A percentile compares a stretch with the other conserved stretches of the same genome.
phyloP scores from a whole-genome alignment of 306 rosid genomes.

The Prunus armeniaca region DNA sequence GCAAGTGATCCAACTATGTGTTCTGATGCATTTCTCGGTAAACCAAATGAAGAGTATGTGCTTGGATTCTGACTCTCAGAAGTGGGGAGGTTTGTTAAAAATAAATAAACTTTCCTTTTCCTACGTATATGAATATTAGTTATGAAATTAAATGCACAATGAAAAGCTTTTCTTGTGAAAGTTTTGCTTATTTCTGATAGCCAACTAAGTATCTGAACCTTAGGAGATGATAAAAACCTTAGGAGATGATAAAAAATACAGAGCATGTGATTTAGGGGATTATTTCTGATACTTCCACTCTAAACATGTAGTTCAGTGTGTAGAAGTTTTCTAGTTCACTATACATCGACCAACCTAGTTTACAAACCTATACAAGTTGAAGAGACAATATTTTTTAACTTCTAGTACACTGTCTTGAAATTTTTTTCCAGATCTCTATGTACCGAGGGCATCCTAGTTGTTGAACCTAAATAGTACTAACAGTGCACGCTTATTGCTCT shows the following conservation, averaged over 20 bases:
- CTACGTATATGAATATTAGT: neutral
- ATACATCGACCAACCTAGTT: neutral
- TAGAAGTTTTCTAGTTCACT: neutral
- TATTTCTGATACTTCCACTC: neutral
- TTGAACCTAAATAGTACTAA: neutral
- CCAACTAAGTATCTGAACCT: neutral
- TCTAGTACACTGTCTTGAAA: neutral
- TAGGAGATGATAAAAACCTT: no score
- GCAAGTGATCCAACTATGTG: slow-evolving; percentile 78
- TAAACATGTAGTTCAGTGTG: neutral
- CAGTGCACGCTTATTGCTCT: neutral
- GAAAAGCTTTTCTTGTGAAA: neutral
- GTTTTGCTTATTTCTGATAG: neutral
- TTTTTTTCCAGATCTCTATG: neutral
- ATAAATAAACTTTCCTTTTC: neutral
- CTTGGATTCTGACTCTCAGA: slow-evolving; percentile 86
- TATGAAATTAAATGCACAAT: neutral
- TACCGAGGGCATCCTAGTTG: no score
- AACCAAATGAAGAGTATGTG: slow-evolving; percentile 80
- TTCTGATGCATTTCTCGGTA: slow-evolving; percentile 90
- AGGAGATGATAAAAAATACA: neutral
- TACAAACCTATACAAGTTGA: neutral
- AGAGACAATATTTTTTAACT: neutral
- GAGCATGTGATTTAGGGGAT: neutral
- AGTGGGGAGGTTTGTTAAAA: slow-evolving; percentile 92